phyloP scores from a whole-genome alignment of 2,329 filamentous ascomycete species.

The Aspergillus aculeatinus region DNA sequence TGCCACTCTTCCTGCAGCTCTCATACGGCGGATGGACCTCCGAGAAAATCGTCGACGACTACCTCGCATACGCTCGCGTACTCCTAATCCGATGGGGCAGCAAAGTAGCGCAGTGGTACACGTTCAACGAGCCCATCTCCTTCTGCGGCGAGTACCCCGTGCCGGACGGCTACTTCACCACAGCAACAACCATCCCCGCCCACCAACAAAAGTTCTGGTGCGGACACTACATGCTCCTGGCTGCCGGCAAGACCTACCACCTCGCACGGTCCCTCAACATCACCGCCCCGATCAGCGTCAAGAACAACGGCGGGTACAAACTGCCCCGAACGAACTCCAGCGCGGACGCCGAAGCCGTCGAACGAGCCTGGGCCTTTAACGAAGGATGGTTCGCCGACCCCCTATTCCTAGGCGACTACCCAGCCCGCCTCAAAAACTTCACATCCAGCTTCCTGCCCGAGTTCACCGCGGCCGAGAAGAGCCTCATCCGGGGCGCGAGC shows the following conservation, averaged over 20 bases:
- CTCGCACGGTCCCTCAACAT: constrained; percentile 1
- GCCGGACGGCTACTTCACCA: not conserved
- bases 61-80: constrained; percentile 27
- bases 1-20: constrained; percentile 37
- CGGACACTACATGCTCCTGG: constrained; percentile 2
- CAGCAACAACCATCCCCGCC: not conserved
- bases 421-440: not conserved
- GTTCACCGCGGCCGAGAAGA: not conserved
- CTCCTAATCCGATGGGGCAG: constrained; percentile 33
- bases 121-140: constrained; percentile 32
- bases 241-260: not conserved
- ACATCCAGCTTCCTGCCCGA: not conserved
- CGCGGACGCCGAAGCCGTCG: not conserved
- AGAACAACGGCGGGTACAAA: constrained; percentile 1
- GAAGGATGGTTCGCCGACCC: constrained; percentile 2
- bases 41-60: not conserved
- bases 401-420: constrained; percentile 2
- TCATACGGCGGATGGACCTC: constrained; percentile 31
- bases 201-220: constrained; percentile 1
- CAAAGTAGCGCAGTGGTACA: constrained; percentile 33
- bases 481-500: not conserved
- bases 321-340: not conserved
- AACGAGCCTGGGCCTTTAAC: constrained; percentile 5
- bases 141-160: constrained; percentile 2
- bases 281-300: constrained; percentile 1